Evolutionary conservation across 2,329 filamentous ascomycete genomes (phyloP), one percentile per base, ranked within the genome.

Genomic region (Cladosporium phlei): DNA sequence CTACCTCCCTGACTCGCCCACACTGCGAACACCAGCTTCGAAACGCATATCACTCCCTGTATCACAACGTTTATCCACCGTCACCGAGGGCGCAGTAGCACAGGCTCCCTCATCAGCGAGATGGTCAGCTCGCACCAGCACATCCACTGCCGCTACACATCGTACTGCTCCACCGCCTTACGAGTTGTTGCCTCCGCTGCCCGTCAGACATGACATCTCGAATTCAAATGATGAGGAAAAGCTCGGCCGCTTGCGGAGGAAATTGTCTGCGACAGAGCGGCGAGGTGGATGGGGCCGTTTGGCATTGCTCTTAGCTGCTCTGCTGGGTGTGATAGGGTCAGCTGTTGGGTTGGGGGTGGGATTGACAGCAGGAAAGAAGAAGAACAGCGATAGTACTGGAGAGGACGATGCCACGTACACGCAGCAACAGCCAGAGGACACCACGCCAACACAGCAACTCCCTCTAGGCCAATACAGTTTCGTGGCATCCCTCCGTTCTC

Each of bases 401-500:
- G 5, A 14, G 17, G n/a, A 22, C 59, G 49, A 45, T 38, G 34
- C 52, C 32, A 34, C 54, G 29, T 49, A 29, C 29, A 42, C 51
- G 1, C 27, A 12, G 47, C 40, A 12, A 51, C 50, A 20, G 46
- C 47, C 24, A 11, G 24, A 29, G 7, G 7, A 29, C 20, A 16
- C 20, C 17, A n/a, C 35, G 12, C 24, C 30, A 19, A 43, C 24
- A 20, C 54, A 58, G 30, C 60, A 65, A 44, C 85, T 85, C 55
- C 83, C 83, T 1, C 66, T 75, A 1, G 83, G 83, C 5, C 73
- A 76, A n/a, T 86, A 79, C 62, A 70, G 76, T 28, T 70, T 86
- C 54, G 69, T 74, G 5, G 79, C 80, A 17, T 76, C 75, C 49
- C 75, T 86, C 29, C 68, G 72, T 39, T 74, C 69, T 4, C 65